Evolutionary conservation across 2,329 filamentous ascomycete species (phyloP), one percentile per base, ranked within the genome.

Genomic region (Paraconiothyrium sp.): DNA sequence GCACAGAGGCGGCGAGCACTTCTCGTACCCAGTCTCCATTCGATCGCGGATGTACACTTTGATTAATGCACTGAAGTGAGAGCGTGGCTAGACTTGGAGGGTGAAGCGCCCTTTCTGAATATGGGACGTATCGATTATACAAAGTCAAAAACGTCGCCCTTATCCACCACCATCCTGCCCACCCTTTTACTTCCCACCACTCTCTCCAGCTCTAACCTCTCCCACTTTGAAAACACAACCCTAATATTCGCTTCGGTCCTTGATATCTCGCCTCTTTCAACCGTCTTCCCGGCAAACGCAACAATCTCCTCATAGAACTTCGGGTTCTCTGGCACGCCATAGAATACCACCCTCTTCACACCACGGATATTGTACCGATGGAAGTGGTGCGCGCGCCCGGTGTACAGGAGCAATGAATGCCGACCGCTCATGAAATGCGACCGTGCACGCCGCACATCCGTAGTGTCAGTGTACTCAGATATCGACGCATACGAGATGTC

Each of bases 301-400:
- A 90, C 87, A 57, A 94, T 84, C 81, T 96, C 93, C 43, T 85
- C 84, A 76, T 94, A 96, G 71, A 95, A 94, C 22, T 86, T 76
- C 30, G 92, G 91, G 75, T 97, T 97, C 71, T 98, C 94, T 0
- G 95, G 95, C 35, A 97, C 78, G 1, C 90, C 91, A 76, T 98
- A 98, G 84, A 97, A 90, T 55, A 97, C 85, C n/a, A 98, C 87
- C 44, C 89, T 85, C 77, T 89, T 90, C 14, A 95, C 93, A 24
- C 95, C 95, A 39, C 88, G 86, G 57, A 99, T 85, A 67, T 88
- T 86, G 74, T 95, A 93, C n/a, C 95, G 86, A 54, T 93, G 89
- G 84, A 98, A 98, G 79, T 99, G 95, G 79, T 99, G 95, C n/a
- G 94, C 92, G 61, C 95, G 89, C 77, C 97, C 94, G 1, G 94